phyloP scores from a whole-genome alignment of 2,329 filamentous ascomycete genomes.

The Colletotrichum zoysiae region DNA sequence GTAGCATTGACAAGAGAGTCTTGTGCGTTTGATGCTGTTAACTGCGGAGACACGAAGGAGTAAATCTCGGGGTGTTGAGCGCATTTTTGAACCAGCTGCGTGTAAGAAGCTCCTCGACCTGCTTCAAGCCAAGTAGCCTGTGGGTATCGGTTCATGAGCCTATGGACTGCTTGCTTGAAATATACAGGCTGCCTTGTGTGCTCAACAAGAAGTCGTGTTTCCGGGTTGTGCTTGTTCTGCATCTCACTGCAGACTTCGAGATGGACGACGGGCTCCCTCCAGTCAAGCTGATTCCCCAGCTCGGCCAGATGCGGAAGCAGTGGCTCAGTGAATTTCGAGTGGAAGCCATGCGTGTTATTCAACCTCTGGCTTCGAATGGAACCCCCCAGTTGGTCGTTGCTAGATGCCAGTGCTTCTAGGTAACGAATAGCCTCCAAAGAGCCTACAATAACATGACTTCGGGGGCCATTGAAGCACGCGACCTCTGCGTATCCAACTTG shows the following conservation, averaged over 20 bases:
- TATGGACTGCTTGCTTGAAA: slow-evolving; percentile 48
- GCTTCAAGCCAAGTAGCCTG: slow-evolving; percentile 50
- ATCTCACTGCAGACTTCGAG: slow-evolving; percentile 19
- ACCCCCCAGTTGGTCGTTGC: neutral
- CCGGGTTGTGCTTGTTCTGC: slow-evolving; percentile 39
- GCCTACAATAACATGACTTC: slow-evolving; percentile 19
- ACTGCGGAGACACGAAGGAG: slow-evolving; percentile 22
- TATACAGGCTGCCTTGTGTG: slow-evolving; percentile 52
- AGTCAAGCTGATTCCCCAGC: neutral
- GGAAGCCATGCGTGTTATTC: slow-evolving; percentile 20
- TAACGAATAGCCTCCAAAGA: neutral
- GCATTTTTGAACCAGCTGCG: slow-evolving; percentile 46
- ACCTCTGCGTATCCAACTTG: slow-evolving; percentile 11
- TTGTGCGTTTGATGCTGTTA: slow-evolving; percentile 22
- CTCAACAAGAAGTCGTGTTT: slow-evolving; percentile 42
- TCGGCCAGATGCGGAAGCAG: neutral
- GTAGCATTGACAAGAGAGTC: slow-evolving; percentile 26
- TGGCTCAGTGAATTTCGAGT: slow-evolving; percentile 9
- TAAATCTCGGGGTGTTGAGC: neutral
- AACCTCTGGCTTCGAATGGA: neutral
- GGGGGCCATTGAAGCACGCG: slow-evolving; percentile 26
- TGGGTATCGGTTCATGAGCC: slow-evolving; percentile 45
- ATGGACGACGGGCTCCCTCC: neutral
- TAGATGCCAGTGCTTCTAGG: neutral
- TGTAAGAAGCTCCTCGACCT: slow-evolving; percentile 51